Evolutionary conservation across 2,329 filamentous ascomycete species (phyloP), one percentile per base, ranked within the genome.

Genomic region (Claviceps pazoutovae): DNA sequence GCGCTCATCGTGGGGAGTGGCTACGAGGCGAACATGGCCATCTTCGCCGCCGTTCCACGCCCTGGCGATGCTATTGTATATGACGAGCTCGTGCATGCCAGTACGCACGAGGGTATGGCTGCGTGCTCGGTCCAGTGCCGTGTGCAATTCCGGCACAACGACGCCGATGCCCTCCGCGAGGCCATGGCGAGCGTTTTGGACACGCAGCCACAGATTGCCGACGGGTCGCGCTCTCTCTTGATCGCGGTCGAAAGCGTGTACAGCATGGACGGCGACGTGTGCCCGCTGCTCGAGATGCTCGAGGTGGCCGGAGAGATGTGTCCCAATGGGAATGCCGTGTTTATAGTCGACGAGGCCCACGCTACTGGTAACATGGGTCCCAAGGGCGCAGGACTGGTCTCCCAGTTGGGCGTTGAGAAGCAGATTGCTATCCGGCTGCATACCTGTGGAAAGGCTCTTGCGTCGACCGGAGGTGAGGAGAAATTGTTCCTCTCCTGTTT

Each of bases 61-160:
- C 68, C 69, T 0, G 75, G 74, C 0, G 78, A 80, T 59, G 60
- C 71, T 1, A 72, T 87, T 19, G 58, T 86, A 0, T 82, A 82
- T 54, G 83, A 87, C 62, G 79, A 79, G 56, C 68, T 80, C 14
- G 76, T 85, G 3, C 83, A 86, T 58, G 83, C 83, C 0, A 84
- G 79, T 61, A 73, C 75, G 0, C 79, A 80, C 53, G 80, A 84
- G 55, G 82, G 82, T 1, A 83, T 85, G 75, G 66, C 70, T n/a
- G 61, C 74, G 4, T 75, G 72, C 11, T 67, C 78, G 5, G 79
- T 80, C 0, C 63, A 66, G 1, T 61, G 66, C 41, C 71, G 58
- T 61, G 50, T 71, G 0, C 55, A 64, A 5, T 78, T 79, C 59
- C 57, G 54, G 2, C 76, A 80, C 58, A 79, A 76, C 56, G 54